These are phyloP conservation scores for Chrysanthemum lavandulifolium DNA, from an alignment of 129 eudicot genomes.

Conservation along the genomic window DNA sequence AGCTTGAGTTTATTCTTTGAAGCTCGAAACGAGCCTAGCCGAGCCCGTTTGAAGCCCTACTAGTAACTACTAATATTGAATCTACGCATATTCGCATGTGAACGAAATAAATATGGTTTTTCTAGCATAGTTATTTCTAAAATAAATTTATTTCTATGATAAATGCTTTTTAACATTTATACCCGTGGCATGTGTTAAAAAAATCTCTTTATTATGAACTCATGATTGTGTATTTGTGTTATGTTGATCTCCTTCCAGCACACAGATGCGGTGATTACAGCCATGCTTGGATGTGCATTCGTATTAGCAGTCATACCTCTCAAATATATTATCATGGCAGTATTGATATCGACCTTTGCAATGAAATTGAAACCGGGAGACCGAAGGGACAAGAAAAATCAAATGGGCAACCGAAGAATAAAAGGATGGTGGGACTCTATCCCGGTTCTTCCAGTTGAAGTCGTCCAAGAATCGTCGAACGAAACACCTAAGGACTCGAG, in stretches of 20 bases:
- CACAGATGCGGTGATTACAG: conserved; percentile 52
- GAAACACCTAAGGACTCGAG: conserved; percentile 22
- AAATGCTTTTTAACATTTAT: not conserved
- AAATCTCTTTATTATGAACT: no score
- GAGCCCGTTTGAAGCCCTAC: no score
- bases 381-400: conserved; percentile 30
- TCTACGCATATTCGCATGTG: no score
- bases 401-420: conserved; percentile 55
- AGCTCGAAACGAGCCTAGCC: no score
- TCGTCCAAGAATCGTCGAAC: conserved; percentile 27
- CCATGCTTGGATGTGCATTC: conserved; percentile 38
- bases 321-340: conserved; percentile 55
- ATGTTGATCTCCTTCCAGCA: conserved; percentile 45
- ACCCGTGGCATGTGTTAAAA: not conserved
- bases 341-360: conserved; percentile 33
- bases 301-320: conserved; percentile 58
- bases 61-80: no score
- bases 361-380: conserved; percentile 43
- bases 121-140: no score
- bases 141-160: no score
- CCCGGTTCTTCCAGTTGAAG: conserved; percentile 66
- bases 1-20: no score
- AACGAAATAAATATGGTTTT: no score
- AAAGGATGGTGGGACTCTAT: conserved; percentile 96
- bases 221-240: not conserved